phyloP scores from a whole-genome alignment of 768 basidiomycete genomes.

The Termitomyces heimii region DNA sequence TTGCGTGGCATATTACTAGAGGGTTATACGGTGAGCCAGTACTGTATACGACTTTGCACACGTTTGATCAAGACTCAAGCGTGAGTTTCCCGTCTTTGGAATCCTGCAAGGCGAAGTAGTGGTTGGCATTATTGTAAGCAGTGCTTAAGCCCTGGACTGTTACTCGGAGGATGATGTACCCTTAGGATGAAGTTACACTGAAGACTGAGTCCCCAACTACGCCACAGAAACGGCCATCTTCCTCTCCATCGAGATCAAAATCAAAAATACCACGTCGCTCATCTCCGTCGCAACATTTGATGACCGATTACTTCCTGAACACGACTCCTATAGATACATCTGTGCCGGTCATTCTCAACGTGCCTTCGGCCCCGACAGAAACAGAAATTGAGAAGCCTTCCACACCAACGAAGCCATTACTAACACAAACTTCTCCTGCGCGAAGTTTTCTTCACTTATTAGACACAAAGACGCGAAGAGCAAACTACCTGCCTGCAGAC shows the following conservation, averaged over 20 bases:
- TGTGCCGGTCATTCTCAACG: not conserved
- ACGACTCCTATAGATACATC: not conserved
- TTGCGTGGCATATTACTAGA: slow-evolving; percentile 44
- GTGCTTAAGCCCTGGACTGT: not conserved
- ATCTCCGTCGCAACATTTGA: slow-evolving; percentile 10
- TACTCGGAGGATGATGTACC: not conserved
- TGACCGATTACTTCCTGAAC: slow-evolving; percentile 8
- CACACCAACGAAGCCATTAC: not conserved
- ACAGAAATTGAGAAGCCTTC: not conserved
- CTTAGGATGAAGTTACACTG: slow-evolving; percentile 48
- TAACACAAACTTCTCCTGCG: slow-evolving; percentile 10
- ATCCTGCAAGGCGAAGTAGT: slow-evolving; percentile 60
- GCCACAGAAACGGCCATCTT: slow-evolving; percentile 5
- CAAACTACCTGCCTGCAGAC: slow-evolving; percentile 43
- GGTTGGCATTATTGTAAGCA: slow-evolving; percentile 66
- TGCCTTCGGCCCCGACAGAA: not conserved
- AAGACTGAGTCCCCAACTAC: slow-evolving; percentile 12
- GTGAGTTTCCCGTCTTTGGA: slow-evolving; percentile 84
- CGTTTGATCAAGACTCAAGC: slow-evolving; percentile 28
- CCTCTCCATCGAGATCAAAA: slow-evolving; percentile 8
- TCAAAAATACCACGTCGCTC: slow-evolving; percentile 15
- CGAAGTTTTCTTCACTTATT: slow-evolving; percentile 33
- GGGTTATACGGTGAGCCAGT: slow-evolving; percentile 45
- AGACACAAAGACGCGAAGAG: slow-evolving; percentile 69
- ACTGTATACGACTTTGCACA: not conserved